A percentile compares a stretch with the other conserved stretches of the same genome.
phyloP scores from a whole-genome alignment of 352 stramenopile genomes.

The Pythium brachiatum region DNA sequence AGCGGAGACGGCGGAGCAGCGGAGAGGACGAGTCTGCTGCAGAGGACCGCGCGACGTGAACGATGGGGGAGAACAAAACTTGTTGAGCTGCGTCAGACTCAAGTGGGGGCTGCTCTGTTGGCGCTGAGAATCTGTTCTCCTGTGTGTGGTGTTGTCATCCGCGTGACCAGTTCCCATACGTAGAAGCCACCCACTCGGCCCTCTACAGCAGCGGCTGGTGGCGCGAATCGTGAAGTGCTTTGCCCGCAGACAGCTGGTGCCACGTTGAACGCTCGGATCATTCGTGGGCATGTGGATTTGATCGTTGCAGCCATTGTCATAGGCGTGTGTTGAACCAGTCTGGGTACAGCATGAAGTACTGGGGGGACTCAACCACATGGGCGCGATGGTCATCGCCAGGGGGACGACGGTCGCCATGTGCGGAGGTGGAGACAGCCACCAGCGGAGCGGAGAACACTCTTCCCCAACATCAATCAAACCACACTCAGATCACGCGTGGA shows the following conservation, averaged over 20 bases:
- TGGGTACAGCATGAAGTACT: background rate
- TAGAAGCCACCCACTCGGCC: background rate
- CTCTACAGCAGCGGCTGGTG: background rate
- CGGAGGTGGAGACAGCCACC: background rate
- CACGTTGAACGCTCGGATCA: background rate
- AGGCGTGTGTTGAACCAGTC: background rate
- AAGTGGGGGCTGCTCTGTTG: background rate
- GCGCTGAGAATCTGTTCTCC: background rate
- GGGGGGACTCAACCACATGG: background rate
- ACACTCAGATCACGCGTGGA: background rate
- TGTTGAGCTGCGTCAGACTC: background rate
- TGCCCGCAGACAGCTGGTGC: background rate
- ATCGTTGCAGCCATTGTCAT: background rate
- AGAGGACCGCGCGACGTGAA: background rate
- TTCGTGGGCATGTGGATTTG: background rate
- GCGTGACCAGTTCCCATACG: background rate
- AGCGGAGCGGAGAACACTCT: background rate
- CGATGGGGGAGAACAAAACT: background rate
- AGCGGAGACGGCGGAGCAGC: background rate
- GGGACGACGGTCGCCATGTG: background rate
- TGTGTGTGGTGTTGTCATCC: background rate
- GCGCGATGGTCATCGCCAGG: background rate
- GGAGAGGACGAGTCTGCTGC: background rate
- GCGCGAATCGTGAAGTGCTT: background rate
- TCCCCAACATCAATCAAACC: no score